phyloP scores from a whole-genome alignment of 768 basidiomycete genomes.

The Tylopilus plumbeoviolaceoides region DNA sequence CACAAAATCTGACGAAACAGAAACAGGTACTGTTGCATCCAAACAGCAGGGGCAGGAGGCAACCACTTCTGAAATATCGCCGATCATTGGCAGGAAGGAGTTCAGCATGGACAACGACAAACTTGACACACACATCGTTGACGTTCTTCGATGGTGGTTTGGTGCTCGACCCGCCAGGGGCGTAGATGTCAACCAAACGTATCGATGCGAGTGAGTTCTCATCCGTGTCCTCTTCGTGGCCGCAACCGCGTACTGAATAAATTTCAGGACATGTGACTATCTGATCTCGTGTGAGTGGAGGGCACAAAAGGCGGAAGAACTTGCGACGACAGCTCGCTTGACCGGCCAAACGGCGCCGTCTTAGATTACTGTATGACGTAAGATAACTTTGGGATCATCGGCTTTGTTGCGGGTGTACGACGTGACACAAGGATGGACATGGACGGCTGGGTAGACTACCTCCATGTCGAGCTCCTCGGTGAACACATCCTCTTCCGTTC shows the following conservation, averaged over 20 bases:
- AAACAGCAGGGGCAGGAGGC: not conserved
- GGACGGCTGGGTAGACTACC: conserved; percentile 47
- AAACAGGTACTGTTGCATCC: not conserved
- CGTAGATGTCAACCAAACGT: conserved; percentile 54
- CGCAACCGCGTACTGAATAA: not conserved
- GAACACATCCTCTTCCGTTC: conserved; percentile 43
- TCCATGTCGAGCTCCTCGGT: conserved; percentile 40
- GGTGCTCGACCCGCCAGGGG: conserved; percentile 67
- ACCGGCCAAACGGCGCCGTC: not conserved
- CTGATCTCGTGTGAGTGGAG: conserved; percentile 78
- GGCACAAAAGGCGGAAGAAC: conserved; percentile 44
- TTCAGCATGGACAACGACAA: conserved; percentile 52
- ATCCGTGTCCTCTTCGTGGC: not conserved
- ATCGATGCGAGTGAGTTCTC: conserved; percentile 62
- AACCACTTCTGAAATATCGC: conserved; percentile 14
- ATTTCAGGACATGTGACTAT: conserved; percentile 67
- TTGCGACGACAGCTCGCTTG: not conserved
- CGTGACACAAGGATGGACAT: conserved; percentile 17
- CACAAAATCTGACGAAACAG: not conserved
- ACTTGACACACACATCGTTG: conserved; percentile 51
- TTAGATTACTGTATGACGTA: conserved; percentile 11
- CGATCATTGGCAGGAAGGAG: conserved; percentile 61
- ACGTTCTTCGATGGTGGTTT: conserved; percentile 71
- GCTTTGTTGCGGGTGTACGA: too few relatives aligned
- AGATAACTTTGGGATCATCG: not conserved